A percentile compares a stretch with the other conserved stretches of the same genome.
phyloP scores from a whole-genome alignment of 225 moss, liverwort and hornwort species.

The Polytrichum commune region DNA sequence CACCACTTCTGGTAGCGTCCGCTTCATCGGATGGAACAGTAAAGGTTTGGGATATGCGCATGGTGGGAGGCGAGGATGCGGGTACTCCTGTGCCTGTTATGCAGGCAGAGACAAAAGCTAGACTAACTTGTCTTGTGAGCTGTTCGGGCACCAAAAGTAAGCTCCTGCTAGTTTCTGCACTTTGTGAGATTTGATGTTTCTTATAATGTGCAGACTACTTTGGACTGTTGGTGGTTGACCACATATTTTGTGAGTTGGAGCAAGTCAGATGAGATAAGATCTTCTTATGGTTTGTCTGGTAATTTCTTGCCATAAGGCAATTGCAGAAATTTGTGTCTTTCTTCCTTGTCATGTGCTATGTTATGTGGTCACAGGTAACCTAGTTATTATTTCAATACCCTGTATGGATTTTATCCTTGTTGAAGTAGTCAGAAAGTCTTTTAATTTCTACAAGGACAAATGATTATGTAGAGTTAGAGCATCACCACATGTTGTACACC shows the following conservation, averaged over 20 bases:
- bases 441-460: too few relatives aligned
- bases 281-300: background rate
- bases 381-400: too few relatives aligned
- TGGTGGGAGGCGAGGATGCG: slow-evolving; percentile 39
- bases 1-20: slow-evolving; percentile 71
- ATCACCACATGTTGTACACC: too few relatives aligned
- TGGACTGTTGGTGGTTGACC: background rate
- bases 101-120: slow-evolving; percentile 79
- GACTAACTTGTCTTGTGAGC: slow-evolving; percentile 84
- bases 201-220: background rate
- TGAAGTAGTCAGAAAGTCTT: too few relatives aligned
- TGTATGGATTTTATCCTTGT: too few relatives aligned
- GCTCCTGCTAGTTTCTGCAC: slow-evolving; percentile 11
- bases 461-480: too few relatives aligned
- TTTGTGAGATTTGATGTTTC: background rate
- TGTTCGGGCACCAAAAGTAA: slow-evolving; percentile 69
- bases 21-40: slow-evolving; percentile 90
- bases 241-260: background rate
- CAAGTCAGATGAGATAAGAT: background rate
- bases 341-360: background rate
- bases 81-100: slow-evolving; percentile 44
- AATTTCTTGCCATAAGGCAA: background rate
- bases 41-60: slow-evolving; percentile 89
- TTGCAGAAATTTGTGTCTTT: background rate
- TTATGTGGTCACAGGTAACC: background rate